Base-by-base conservation (phyloP, 1,139 yeast species). In the Hyphopichia buzzinii region DNA sequence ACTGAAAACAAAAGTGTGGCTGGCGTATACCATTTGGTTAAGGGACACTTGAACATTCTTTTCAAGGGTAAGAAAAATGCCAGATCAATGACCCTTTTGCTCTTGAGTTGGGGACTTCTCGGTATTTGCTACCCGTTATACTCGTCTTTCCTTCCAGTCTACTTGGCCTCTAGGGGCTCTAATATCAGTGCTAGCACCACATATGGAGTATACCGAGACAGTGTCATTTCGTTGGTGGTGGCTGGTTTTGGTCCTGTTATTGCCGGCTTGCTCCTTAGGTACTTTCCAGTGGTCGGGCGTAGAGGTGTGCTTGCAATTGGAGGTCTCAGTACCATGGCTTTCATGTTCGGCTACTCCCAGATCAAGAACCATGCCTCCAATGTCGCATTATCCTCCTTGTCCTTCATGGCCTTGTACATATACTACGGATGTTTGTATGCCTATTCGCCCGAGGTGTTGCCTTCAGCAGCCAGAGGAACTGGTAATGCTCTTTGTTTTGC, bases 121-220 rank as follows among this genome's bases (percentile, higher is more conserved):
- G 73, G 72, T 8, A 61, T 66, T 38, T 49, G 64, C 5, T 66
- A 67, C 44, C 68, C 69, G n/a, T 53, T 65, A 35, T 66, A 64
- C 40, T 62, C 67, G 29, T 53, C 64, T 4, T 67, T 66, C 46
- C 55, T 67, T 40, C 71, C 70, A 2, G 55, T 43, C 3, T 67
- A 67, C 44, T 55, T 67, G 32, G 63, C 64, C 15, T 54, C 68
- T 11, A 50, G 69, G 48, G 72, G 72, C 29, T 77, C 72, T 19
- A 54, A 59, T 24, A 57, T 62, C 23, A 49, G 59, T 33, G 63
- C 65, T 10, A 39, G 39, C 14, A 43, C 55, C 1, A 45, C 53
- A n/a, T 37, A 40, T 33, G 64, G 62, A n/a, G 58, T 56, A 23
- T 64, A 62, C 42, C 49, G 67, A 17, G 66, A 64, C 47, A 49